Percentiles rank a stretch among this genome's conserved stretches.
phyloP scores from a whole-genome alignment of 2,329 filamentous ascomycete genomes.

The Monosporascus cannonballus region DNA sequence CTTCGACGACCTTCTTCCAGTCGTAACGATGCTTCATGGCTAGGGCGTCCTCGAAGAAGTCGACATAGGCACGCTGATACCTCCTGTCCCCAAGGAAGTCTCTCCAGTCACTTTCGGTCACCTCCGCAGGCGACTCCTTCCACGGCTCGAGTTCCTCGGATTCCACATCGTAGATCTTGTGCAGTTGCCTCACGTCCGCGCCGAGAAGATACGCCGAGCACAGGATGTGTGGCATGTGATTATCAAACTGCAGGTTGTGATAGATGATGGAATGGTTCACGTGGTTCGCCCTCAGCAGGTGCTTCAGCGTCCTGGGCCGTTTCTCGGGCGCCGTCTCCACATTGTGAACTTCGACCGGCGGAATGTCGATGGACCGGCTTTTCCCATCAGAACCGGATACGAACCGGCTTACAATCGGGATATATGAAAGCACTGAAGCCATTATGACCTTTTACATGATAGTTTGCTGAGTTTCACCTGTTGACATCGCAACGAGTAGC shows the following conservation, averaged over 20 bases:
- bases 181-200: constrained; percentile 65
- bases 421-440: constrained; percentile 36
- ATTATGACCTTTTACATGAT: constrained; percentile 11
- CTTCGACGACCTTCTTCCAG: constrained; percentile 70
- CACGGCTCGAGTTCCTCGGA: constrained; percentile 69
- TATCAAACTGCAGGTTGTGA: constrained; percentile 68
- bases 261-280: constrained; percentile 81
- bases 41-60: constrained; percentile 92
- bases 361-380: constrained; percentile 44
- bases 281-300: constrained; percentile 87
- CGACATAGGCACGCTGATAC: constrained; percentile 86
- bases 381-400: constrained; percentile 21
- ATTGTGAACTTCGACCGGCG: constrained; percentile 67
- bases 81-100: constrained; percentile 72
- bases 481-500: background rate
- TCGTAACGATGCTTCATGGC: constrained; percentile 69
- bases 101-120: constrained; percentile 78
- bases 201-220: constrained; percentile 82
- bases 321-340: constrained; percentile 78
- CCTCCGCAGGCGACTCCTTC: constrained; percentile 77
- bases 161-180: constrained; percentile 75
- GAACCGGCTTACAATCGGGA: constrained; percentile 34
- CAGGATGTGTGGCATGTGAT: constrained; percentile 77
- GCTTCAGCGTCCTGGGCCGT: constrained; percentile 76
- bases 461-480: too few species aligned